Conservation (phyloP, 331 rosid species). For the Erythrophleum ivorense region DNA sequence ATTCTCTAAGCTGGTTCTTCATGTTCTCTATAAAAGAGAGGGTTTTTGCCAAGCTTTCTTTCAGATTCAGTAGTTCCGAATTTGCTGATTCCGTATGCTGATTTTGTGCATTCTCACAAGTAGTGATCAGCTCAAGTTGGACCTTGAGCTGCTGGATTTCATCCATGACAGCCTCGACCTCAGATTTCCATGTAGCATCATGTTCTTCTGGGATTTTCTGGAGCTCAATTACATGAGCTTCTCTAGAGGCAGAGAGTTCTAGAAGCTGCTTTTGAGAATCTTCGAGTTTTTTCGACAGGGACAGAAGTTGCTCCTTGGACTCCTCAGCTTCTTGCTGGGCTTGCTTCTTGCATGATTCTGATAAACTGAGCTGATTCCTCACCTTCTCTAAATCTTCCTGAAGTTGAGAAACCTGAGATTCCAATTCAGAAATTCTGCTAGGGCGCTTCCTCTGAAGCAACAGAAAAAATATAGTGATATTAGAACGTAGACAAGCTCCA, state of each 20-base stretch:
- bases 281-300: constrained; percentile 67
- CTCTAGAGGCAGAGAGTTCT: constrained; percentile 61
- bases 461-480: constrained; percentile 13
- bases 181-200: constrained; percentile 57
- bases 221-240: constrained; percentile 58
- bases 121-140: constrained; percentile 67
- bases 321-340: constrained; percentile 76
- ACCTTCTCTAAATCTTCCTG: constrained; percentile 74
- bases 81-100: constrained; percentile 54
- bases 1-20: constrained; percentile 58
- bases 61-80: constrained; percentile 65
- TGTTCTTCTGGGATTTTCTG: constrained; percentile 58
- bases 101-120: constrained; percentile 55
- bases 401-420: constrained; percentile 80
- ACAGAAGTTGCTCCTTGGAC: constrained; percentile 59
- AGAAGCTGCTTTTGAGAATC: constrained; percentile 68
- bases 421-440: constrained; percentile 82
- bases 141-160: constrained; percentile 75
- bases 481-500: constrained; percentile 22
- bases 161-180: constrained; percentile 57
- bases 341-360: constrained; percentile 75
- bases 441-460: constrained; percentile 79
- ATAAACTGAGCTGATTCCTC: constrained; percentile 59
- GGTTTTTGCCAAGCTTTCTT: constrained; percentile 66
- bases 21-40: constrained; percentile 66